phyloP scores from a whole-genome alignment of 169 alveolate genomes.

The Plasmodium vivax region DNA sequence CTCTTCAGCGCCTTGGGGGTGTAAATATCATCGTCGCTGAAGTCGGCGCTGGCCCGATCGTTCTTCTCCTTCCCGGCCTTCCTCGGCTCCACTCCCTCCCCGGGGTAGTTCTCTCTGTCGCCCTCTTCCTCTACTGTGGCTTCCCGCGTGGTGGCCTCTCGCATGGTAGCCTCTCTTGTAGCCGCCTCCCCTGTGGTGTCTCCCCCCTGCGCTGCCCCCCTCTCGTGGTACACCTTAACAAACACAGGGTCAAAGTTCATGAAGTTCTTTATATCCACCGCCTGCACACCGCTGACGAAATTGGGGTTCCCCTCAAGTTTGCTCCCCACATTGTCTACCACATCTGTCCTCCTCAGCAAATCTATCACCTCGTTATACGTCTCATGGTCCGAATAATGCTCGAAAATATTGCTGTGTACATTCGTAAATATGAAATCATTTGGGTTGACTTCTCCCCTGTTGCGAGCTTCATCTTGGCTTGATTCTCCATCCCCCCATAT shows the following conservation, averaged over 20 bases:
- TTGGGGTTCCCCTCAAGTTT: constrained; percentile 17
- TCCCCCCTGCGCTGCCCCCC: not conserved
- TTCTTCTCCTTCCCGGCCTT: not conserved
- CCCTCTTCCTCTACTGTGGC: not conserved
- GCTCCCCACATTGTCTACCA: not conserved
- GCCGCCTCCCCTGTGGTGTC: not conserved
- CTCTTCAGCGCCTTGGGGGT: constrained; percentile 35
- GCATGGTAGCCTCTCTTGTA: not conserved
- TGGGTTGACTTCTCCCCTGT: not conserved
- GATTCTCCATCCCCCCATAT: constrained; percentile 24
- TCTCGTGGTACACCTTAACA: constrained; percentile 52
- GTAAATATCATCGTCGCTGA: constrained; percentile 54
- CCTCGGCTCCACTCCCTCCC: not conserved
- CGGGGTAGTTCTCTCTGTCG: not conserved
- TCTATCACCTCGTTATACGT: constrained; percentile 4
- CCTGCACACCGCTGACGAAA: constrained; percentile 16
- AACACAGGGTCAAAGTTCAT: constrained; percentile 51
- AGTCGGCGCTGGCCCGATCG: not conserved
- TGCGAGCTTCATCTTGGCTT: not conserved
- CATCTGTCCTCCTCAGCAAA: not conserved
- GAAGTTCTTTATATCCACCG: constrained; percentile 31
- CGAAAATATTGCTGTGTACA: constrained; percentile 29
- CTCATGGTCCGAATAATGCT: constrained; percentile 28
- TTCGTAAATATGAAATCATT: constrained; percentile 3
- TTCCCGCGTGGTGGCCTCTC: not conserved